These are phyloP conservation scores for Microbotryomycetes sp. DNA, from an alignment of 1,284 basidiomycete species.

Conservation along the genomic window DNA sequence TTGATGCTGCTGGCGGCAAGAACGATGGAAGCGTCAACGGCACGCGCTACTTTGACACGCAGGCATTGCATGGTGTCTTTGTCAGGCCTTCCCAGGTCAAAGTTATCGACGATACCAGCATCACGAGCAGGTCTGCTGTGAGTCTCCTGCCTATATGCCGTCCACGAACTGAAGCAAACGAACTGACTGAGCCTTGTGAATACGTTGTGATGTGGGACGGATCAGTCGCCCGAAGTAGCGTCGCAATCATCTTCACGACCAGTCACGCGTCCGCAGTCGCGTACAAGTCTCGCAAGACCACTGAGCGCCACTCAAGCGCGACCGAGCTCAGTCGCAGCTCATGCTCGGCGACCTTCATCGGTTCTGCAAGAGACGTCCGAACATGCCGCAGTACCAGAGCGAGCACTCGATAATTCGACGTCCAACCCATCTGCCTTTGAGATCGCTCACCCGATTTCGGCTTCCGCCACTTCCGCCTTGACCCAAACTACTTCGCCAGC, in stretches of 20 bases:
- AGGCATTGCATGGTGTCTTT: constrained; percentile 71
- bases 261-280: background rate
- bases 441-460: no score
- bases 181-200: no score
- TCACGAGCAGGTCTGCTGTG: constrained; percentile 11
- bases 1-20: constrained; percentile 71
- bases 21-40: constrained; percentile 89
- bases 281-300: background rate
- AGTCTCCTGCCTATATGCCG: no score
- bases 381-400: no score
- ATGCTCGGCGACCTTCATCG: background rate
- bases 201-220: background rate
- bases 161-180: no score
- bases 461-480: background rate
- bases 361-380: no score
- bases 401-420: no score
- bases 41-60: constrained; percentile 75
- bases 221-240: background rate
- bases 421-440: background rate
- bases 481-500: background rate
- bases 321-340: background rate
- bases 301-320: background rate
- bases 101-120: constrained; percentile 41
- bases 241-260: background rate
- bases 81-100: constrained; percentile 82